Evolutionary conservation across 306 rosid genomes (phyloP).

Genomic region (Gillenia trifoliata): DNA sequence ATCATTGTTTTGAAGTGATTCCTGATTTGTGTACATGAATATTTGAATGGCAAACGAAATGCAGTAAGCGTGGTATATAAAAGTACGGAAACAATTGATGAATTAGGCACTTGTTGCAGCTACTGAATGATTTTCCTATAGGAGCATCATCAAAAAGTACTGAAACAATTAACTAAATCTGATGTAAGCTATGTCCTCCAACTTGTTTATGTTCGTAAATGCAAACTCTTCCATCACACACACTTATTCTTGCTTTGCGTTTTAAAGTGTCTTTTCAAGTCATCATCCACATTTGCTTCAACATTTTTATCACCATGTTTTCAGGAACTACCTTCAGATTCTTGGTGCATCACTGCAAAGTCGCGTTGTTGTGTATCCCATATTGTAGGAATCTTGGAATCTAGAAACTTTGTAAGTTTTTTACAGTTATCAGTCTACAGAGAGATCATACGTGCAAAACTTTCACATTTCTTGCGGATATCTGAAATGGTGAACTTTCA

Average conservation of each 20-base stretch:
- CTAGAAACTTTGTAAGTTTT: no score
- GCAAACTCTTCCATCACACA: no score
- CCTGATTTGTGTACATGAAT: background rate
- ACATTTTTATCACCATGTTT: background rate
- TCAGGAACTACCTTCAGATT: background rate
- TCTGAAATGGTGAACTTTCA: no score
- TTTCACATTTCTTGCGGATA: no score
- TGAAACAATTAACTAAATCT: background rate
- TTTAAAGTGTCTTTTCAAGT: background rate
- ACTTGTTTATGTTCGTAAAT: no score
- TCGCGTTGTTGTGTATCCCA: background rate
- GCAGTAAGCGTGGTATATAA: background rate
- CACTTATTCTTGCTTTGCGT: background rate
- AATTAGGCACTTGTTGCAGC: background rate
- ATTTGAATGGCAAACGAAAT: background rate
- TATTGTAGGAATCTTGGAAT: no score
- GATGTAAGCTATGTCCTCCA: background rate
- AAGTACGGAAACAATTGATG: no score
- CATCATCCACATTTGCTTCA: background rate
- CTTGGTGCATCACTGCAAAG: background rate
- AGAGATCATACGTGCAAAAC: no score
- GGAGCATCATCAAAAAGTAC: background rate
- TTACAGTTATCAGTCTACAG: no score
- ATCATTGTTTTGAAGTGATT: background rate
- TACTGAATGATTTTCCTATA: background rate